Evolutionary conservation across 2,329 filamentous ascomycete species (phyloP), one percentile per base, ranked within the genome.

Genomic region (Annulohypoxylon truncatum): DNA sequence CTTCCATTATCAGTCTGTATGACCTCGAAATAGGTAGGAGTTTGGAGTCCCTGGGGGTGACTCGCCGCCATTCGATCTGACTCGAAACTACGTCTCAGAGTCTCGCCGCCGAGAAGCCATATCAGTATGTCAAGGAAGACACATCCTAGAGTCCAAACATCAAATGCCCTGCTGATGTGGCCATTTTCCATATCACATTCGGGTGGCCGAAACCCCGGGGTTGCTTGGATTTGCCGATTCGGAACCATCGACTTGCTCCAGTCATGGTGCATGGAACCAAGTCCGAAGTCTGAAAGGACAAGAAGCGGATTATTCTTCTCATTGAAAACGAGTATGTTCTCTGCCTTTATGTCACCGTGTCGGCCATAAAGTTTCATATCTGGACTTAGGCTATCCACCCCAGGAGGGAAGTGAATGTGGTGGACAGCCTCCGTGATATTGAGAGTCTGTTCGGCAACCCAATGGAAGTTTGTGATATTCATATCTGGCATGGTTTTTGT

Each of bases 321-420:
- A 24, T 13, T 46, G 47, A 66, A 71, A 13, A 63, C 57, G n/a
- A 71, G 61, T 2, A 69, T 64, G 10, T 71, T 71, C 12, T 68
- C 69, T 3, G 67, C 58, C 28, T 64, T 69, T 10, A 78, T 71
- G 42, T 77, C 75, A 10, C 74, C 74, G 60, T 78, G 75, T 12
- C 71, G 67, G 7, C 72, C 74, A 20, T 60, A 73, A n/a, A 47
- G 3, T 13, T n/a, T 56, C n/a, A 2, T 48, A 50, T 6, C 15
- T 7, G 12, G 12, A 53, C 10, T 38, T 12, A 55, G 35, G 6
- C 42, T 67, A 46, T 59, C 18, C 2, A 26, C 18, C 3, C 9
- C 47, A 2, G 53, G 61, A 24, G 64, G 64, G 1, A 57, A 54
- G 29, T 73, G 72, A 4, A 74, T 69, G 1, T 26, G 9, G 6